These are phyloP conservation scores for Dispira simplex DNA, from an alignment of 192 early-diverging fungal genomes.

Conservation along the genomic window DNA sequence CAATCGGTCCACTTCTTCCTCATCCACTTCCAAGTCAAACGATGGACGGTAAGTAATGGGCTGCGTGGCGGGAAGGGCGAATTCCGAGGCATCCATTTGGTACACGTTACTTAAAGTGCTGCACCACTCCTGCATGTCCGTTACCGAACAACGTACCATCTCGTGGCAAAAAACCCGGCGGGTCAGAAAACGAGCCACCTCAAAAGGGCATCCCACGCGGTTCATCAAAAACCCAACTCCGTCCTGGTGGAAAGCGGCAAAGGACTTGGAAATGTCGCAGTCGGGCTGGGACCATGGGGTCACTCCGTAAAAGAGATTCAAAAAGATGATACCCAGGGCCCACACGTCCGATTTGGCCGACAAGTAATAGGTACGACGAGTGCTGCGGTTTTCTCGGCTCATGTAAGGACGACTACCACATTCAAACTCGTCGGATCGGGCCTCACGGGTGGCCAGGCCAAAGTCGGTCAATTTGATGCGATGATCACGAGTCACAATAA, in stretches of 20 bases:
- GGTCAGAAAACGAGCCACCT: slow-evolving; percentile 41
- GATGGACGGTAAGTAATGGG: neutral
- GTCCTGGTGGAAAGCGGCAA: slow-evolving; percentile 40
- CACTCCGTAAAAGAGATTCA: slow-evolving; percentile 53
- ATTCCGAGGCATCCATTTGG: slow-evolving; percentile 13
- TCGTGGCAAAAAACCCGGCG: slow-evolving; percentile 42
- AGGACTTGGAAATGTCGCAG: slow-evolving; percentile 36
- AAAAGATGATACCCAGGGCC: slow-evolving; percentile 56
- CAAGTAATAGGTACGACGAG: slow-evolving; percentile 37
- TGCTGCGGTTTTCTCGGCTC: slow-evolving; percentile 46
- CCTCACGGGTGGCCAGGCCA: slow-evolving; percentile 75
- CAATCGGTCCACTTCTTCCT: neutral
- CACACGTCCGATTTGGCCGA: slow-evolving; percentile 48
- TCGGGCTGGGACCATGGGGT: slow-evolving; percentile 59
- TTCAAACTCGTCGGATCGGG: slow-evolving; percentile 68
- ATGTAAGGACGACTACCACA: slow-evolving; percentile 70
- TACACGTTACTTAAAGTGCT: slow-evolving; percentile 24
- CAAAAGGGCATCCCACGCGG: slow-evolving; percentile 33
- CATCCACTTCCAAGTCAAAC: neutral
- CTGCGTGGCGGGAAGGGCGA: neutral
- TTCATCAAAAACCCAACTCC: slow-evolving; percentile 37
- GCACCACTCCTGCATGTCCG: slow-evolving; percentile 34
- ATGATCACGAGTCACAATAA: slow-evolving; percentile 38
- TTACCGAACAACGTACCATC: slow-evolving; percentile 31
- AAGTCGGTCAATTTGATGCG: slow-evolving; percentile 82